Base-by-base conservation (phyloP, 2,329 filamentous ascomycete species). In the Penicillium sp. region DNA sequence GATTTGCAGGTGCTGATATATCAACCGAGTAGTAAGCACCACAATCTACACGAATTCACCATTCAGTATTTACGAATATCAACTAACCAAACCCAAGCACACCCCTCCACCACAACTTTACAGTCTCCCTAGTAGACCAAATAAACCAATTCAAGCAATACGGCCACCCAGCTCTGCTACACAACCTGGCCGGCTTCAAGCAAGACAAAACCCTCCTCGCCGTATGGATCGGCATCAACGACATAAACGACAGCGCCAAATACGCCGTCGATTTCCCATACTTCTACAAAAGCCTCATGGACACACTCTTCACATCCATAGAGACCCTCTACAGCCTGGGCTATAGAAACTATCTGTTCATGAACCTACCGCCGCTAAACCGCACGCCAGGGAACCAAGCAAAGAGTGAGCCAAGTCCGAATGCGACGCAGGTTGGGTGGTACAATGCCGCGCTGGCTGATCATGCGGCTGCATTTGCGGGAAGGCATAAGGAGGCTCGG, bases 141-240 rank as follows among this genome's bases (percentile, higher is more conserved):
- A 77, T 82, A 6, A 65, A 71, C 8, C 80, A 83, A 59, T 85
- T 79, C 66, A 64, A 74, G 3, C 63, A 64, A 1, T 82, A 82
- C 59, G 82, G 71, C 9, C 70, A 80, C 49, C 74, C 74, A 0
- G 75, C 75, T 12, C 71, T 81, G 4, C 58, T 49, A 9, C 41
- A 64, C 9, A 53, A 76, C 57, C 51, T n/a, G 31, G 63, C 10
- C 49, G 76, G 19, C 64, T 77, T 10, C 69, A 75, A 17, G 61
- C 70, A 4, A 68, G 56, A 17, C 27, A 13, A 75, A 19, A 75
- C 79, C 1, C 70, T 85, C 1, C 75, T 83, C 0, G 78, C 78
- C 2, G 67, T 83, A 38, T 85, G 80, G 78, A 85, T 85, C 45
- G 83, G 81, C 3, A 72, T 85, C 58, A 85, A 85, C 65, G 83